Conservation (phyloP, 306 rosid species). For the Carpinus viminea region DNA sequence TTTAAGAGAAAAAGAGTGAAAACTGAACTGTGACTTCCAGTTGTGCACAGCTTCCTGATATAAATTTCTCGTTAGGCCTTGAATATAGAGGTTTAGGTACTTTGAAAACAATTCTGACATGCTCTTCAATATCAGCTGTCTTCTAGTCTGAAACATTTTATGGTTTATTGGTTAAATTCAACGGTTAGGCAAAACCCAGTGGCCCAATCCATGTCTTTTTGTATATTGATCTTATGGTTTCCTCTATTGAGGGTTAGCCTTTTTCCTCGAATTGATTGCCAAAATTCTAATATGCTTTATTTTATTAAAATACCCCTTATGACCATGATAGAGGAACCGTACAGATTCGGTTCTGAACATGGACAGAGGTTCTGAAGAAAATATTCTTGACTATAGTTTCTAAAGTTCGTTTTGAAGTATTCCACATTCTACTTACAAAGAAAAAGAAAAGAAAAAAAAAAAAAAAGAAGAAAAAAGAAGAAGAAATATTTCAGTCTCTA, state of each 20-base stretch:
- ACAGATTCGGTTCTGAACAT: neutral
- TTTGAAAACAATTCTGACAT: neutral
- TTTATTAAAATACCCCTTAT: neutral
- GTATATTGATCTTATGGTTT: neutral
- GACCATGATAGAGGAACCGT: neutral
- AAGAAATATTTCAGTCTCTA: neutral
- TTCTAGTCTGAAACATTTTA: neutral
- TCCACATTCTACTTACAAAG: neutral
- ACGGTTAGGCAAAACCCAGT: constrained; percentile 3
- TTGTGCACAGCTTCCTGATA: constrained; percentile 1
- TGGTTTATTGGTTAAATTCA: constrained; percentile 15
- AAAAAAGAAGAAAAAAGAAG: no score
- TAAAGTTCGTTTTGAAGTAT: neutral
- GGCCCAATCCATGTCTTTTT: neutral
- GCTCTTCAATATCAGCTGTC: constrained; percentile 1
- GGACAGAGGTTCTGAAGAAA: neutral
- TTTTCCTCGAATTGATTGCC: constrained; percentile 7
- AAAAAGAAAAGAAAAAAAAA: neutral
- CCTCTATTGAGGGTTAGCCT: constrained; percentile 1
- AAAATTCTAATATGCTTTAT: neutral
- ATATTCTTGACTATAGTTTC: neutral
- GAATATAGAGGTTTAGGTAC: constrained; percentile 5
- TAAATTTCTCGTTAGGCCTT: neutral
- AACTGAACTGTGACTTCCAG: constrained; percentile 18
- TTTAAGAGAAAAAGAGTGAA: neutral